Evolutionary conservation across 345 rosid species (phyloP), one percentile per base, ranked within the genome.

Genomic region (Lepidium africanum): DNA sequence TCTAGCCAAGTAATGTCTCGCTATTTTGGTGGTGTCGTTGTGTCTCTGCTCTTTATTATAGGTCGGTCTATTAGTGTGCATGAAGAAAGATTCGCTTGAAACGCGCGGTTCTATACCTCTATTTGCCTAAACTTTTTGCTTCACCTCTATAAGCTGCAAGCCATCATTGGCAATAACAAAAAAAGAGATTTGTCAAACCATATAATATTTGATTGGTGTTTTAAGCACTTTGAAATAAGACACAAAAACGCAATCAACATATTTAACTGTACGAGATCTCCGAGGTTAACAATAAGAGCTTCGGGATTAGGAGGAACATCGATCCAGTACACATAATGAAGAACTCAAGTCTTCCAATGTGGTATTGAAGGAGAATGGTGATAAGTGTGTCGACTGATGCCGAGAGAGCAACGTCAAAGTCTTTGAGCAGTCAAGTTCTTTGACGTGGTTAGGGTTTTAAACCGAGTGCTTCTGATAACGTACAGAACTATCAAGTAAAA

Each of bases 221-320:
- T 37, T 10, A 19, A 57, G 45, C n/a, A n/a, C n/a, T n/a, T n/a
- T n/a, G n/a, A n/a, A n/a, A n/a, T n/a, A n/a, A n/a, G n/a, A n/a
- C n/a, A n/a, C 11, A 52, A 59, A 36, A 49, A 70, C 1, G 17
- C 25, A 45, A 36, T 11, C 9, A 47, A 9, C 4, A 38, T 61
- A 39, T 82, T 55, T 82, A 48, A 86, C 79, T 84, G 86, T 2
- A 84, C 65, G 61, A 86, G 81, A 63, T 82, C 91, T 5, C 91
- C 86, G 0, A 80, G 27, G 71, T 81, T 83, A 59, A 83, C 41
- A 2, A 83, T 80, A 0, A 83, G 67, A 39, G 90, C 82, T 17
- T 74, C 73, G 1, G 84, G 86, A 38, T 38, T 32, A 0, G 79
- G 76, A 35, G 81, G 79, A 11, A 86, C 77, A 69, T 86, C 81